Evolutionary conservation across 2,329 filamentous ascomycete genomes (phyloP).

Genomic region (Penicillium capsulatum): DNA sequence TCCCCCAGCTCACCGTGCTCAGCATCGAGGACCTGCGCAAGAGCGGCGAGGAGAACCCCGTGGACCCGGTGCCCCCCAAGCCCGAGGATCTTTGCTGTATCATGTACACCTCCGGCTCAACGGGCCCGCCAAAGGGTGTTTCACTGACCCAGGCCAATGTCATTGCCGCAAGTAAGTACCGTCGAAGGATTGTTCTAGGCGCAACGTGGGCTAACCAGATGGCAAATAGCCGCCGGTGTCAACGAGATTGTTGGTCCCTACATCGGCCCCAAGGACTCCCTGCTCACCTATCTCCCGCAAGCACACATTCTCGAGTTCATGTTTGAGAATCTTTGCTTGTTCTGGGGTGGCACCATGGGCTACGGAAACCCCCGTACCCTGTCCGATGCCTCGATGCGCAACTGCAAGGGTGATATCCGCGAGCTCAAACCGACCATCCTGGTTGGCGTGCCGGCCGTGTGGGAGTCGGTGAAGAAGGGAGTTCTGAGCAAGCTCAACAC

Average conservation of each 20-base stretch:
- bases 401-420: slow-evolving; percentile 89
- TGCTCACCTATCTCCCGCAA: slow-evolving; percentile 88
- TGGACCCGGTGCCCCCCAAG: slow-evolving; percentile 66
- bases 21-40: slow-evolving; percentile 55
- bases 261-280: slow-evolving; percentile 69
- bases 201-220: too few species aligned
- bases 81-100: slow-evolving; percentile 77
- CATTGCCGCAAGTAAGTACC: slow-evolving; percentile 59
- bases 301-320: slow-evolving; percentile 96
- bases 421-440: slow-evolving; percentile 86
- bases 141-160: slow-evolving; percentile 76
- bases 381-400: slow-evolving; percentile 77
- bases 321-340: slow-evolving; percentile 86
- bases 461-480: slow-evolving; percentile 96
- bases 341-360: slow-evolving; percentile 85
- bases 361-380: slow-evolving; percentile 90
- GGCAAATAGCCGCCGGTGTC: slow-evolving; percentile 69
- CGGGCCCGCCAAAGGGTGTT: slow-evolving; percentile 83
- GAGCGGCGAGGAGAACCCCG: slow-evolving; percentile 60
- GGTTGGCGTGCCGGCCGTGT: slow-evolving; percentile 91
- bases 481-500: slow-evolving; percentile 74
- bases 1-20: slow-evolving; percentile 50
- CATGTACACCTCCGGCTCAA: slow-evolving; percentile 82
- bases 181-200: too few species aligned
- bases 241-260: slow-evolving; percentile 71